phyloP scores from a whole-genome alignment of 164 flowering plant species.

The Aristolochia californica region DNA sequence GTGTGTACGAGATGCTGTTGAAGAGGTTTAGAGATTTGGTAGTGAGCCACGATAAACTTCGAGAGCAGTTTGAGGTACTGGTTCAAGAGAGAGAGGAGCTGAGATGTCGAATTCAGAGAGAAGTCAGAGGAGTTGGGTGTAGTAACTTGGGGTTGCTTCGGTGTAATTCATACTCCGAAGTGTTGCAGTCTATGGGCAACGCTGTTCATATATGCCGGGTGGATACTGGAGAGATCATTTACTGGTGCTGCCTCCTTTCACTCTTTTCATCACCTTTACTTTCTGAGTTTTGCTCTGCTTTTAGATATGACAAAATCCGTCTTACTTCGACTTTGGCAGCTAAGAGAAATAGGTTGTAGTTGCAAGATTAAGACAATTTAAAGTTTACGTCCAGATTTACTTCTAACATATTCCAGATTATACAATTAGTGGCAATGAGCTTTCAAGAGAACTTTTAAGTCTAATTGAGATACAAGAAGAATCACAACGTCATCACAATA shows the following conservation, averaged over 20 bases:
- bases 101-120: constrained; percentile 4
- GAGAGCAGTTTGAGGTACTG: constrained; percentile 30
- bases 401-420: neutral
- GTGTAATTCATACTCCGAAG: constrained; percentile 28
- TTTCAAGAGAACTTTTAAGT: neutral
- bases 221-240: constrained; percentile 47
- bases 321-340: neutral
- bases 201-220: constrained; percentile 47
- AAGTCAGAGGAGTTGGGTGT: constrained; percentile 7
- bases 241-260: constrained; percentile 32
- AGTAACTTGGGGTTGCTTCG: constrained; percentile 27
- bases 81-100: constrained; percentile 10
- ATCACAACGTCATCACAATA: too few relatives aligned
- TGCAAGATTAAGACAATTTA: too few relatives aligned
- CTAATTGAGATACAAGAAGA: neutral
- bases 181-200: constrained; percentile 58
- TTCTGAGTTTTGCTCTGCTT: too few relatives aligned
- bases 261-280: neutral
- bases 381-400: neutral
- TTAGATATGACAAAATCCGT: too few relatives aligned
- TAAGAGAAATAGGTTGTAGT: too few relatives aligned
- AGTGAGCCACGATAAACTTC: constrained; percentile 37
- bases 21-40: constrained; percentile 42
- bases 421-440: neutral
- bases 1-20: constrained; percentile 12